Conservation (phyloP, 139 green algal genomes). For the Closterium sp. region DNA sequence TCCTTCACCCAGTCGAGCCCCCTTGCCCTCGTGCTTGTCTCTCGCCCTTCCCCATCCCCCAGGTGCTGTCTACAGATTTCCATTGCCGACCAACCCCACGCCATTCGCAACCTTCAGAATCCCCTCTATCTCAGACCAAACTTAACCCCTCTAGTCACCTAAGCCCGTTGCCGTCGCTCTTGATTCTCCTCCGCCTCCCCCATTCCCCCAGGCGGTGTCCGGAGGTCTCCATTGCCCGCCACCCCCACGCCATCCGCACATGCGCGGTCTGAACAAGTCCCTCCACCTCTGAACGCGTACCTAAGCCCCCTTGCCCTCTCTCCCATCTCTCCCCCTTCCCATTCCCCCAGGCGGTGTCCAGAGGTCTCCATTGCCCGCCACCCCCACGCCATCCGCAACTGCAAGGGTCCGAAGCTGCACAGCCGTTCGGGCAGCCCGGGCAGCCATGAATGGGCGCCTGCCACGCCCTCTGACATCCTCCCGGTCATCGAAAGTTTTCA, state of each 20-base stretch:
- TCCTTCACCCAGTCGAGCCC: too few relatives aligned
- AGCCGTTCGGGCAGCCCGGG: not conserved
- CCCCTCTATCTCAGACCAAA: too few relatives aligned
- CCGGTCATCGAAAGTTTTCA: constrained; percentile 23
- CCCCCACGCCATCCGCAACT: constrained; percentile 9
- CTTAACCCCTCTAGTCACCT: too few relatives aligned
- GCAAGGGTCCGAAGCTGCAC: not conserved
- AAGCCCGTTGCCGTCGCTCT: not conserved
- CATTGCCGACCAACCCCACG: too few relatives aligned
- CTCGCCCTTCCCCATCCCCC: not conserved
- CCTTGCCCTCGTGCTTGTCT: too few relatives aligned
- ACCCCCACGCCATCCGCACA: not conserved
- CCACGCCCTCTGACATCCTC: constrained; percentile 6
- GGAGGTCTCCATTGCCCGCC: constrained; percentile 1
- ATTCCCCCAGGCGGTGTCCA: not conserved
- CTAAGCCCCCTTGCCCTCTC: not conserved
- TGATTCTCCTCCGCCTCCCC: not conserved
- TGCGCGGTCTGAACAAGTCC: not conserved
- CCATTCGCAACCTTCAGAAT: too few relatives aligned
- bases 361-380: constrained; percentile 7
- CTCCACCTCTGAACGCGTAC: not conserved
- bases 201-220: not conserved
- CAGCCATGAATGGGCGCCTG: constrained; percentile 29
- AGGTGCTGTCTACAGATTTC: too few relatives aligned
- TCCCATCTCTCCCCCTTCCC: not conserved